These are phyloP conservation scores for Cadophora sp. DNA, from an alignment of 2,329 filamentous ascomycete species.

Conservation along the genomic window DNA sequence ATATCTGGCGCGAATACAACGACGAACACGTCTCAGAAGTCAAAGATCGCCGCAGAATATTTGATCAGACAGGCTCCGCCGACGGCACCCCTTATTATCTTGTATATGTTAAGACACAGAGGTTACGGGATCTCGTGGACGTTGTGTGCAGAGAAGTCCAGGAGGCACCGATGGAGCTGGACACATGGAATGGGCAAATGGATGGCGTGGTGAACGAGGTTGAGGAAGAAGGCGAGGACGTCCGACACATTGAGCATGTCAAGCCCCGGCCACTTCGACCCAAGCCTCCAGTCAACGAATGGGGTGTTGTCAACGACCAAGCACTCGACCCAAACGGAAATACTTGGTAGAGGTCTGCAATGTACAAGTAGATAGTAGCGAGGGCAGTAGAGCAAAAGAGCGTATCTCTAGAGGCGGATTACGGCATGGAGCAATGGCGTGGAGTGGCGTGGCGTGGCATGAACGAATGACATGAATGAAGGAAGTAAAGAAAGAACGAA, in stretches of 20 bases:
- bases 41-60: slow-evolving; percentile 69
- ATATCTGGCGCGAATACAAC: slow-evolving; percentile 93
- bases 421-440: slow-evolving; percentile 3
- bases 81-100: slow-evolving; percentile 83
- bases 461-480: slow-evolving; percentile 5
- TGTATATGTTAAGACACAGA: slow-evolving; percentile 77
- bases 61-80: slow-evolving; percentile 65
- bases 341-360: slow-evolving; percentile 5
- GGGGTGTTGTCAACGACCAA: neutral
- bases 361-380: slow-evolving; percentile 1
- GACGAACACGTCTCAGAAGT: slow-evolving; percentile 80
- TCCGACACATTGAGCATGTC: slow-evolving; percentile 35
- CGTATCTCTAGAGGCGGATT: neutral
- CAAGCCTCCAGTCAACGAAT: slow-evolving; percentile 27
- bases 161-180: slow-evolving; percentile 27
- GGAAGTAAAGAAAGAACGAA: slow-evolving; percentile 3
- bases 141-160: slow-evolving; percentile 56
- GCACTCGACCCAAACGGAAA: slow-evolving; percentile 4
- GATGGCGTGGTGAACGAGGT: slow-evolving; percentile 3
- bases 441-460: slow-evolving; percentile 2
- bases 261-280: slow-evolving; percentile 36
- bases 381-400: too few relatives aligned
- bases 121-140: slow-evolving; percentile 64
- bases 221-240: slow-evolving; percentile 8
- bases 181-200: slow-evolving; percentile 21